Evolutionary conservation across 23 red algal species (phyloP), one percentile per base, ranked within the genome.

Genomic region (Gracilaria gracilis): DNA sequence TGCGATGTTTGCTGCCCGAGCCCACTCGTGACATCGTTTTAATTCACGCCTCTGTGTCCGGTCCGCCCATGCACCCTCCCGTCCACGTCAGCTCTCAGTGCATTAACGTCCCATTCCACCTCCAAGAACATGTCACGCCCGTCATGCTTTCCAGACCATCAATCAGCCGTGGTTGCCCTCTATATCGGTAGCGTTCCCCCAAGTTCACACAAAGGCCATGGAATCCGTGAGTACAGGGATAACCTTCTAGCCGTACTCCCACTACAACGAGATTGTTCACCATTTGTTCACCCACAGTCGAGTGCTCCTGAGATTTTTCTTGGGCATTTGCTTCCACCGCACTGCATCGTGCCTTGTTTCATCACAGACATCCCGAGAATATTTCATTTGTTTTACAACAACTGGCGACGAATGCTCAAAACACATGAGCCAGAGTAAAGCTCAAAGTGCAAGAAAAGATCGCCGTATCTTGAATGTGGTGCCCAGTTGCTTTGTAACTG

Each of bases 391-490:
- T 13, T 4, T 65, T 46, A 46, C 42, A 11, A 32, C 61, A 16
- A 32, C 31, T 1, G 15, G 31, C 31, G 33, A 69, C 64, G 32
- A 69, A 69, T 69, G 64, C 64, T 69, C 64, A 69, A 37, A n/a
- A 69, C 64, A 38, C 64, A 69, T 37, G 64, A 69, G 3, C 32
- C 64, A 20, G 28, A 69, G 64, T 55, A 55, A 36, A 69, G 37
- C 28, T 20, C 9, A 1, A 12, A 32, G 64, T 69, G 64, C 37
- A 69, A 69, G 64, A 1, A 15, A 32, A 31, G 64, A 69, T 69
- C 64, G 0, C 16, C 64, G 32, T 32, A 69, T 1, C 25, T 9
- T 24, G 23, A 9, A 32, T 65, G 24, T 65, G 61, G 33, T 4
- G 33, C 64, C 64, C 8, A 7, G 19, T 69, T 36, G 27, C 16